Evolutionary conservation across 192 early-diverging fungal genomes (phyloP).

Genomic region (Podila minutissima): DNA sequence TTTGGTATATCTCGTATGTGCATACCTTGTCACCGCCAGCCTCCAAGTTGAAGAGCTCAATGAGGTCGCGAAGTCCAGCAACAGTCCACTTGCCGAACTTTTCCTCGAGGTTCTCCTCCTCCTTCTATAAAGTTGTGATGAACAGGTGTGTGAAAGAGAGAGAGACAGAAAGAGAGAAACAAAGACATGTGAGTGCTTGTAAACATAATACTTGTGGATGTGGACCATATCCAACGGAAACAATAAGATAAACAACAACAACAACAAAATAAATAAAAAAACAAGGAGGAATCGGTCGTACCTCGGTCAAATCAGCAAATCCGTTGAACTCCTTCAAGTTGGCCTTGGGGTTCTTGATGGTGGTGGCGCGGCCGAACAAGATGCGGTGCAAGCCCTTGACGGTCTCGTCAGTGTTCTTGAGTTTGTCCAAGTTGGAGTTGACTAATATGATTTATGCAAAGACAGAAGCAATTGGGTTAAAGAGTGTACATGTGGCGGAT

Average conservation of each 20-base stretch:
- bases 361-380: constrained; percentile 27
- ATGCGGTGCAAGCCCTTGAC: constrained; percentile 40
- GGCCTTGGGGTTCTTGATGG: constrained; percentile 40
- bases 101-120: constrained; percentile 38
- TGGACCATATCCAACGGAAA: neutral
- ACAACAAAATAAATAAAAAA: neutral
- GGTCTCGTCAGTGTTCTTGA: constrained; percentile 40
- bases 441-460: constrained; percentile 3
- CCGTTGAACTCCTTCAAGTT: constrained; percentile 43
- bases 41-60: constrained; percentile 49
- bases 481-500: neutral
- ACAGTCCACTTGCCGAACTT: constrained; percentile 52
- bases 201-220: neutral
- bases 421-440: constrained; percentile 44
- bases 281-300: neutral
- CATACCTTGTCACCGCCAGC: constrained; percentile 46
- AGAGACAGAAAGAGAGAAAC: neutral
- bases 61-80: constrained; percentile 40
- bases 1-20: neutral
- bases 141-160: neutral
- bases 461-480: neutral
- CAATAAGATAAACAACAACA: neutral
- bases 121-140: constrained; percentile 21
- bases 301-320: constrained; percentile 34
- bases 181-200: neutral